Conservation (phyloP, 1,139 yeast genomes). For the Sugiyamaella pinicola region DNA sequence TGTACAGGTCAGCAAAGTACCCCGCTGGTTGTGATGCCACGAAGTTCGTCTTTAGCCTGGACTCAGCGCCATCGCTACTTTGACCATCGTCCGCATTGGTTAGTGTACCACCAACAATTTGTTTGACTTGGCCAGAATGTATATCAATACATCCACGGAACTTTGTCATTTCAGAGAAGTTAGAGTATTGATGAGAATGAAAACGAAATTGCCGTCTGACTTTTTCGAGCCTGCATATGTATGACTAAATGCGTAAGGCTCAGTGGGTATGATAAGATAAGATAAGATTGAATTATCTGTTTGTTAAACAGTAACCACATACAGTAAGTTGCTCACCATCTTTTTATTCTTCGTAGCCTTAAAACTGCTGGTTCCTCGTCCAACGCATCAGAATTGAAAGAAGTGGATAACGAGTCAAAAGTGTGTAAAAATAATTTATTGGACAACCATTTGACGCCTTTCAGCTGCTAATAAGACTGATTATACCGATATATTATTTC, state of each 20-base stretch:
- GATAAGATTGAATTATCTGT: not conserved
- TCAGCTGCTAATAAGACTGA: no score
- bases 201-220: not conserved
- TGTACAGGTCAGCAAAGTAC: constrained; percentile 75
- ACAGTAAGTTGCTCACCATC: no score
- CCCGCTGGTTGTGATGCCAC: constrained; percentile 76
- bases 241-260: not conserved
- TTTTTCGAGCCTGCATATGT: not conserved
- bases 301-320: not conserved
- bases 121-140: constrained; percentile 93
- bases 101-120: constrained; percentile 93
- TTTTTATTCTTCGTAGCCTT: no score
- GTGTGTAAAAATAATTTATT: no score
- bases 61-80: constrained; percentile 15
- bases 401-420: no score
- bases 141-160: constrained; percentile 95
- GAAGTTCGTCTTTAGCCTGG: constrained; percentile 68
- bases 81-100: constrained; percentile 45
- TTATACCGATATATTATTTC: no score
- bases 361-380: no score
- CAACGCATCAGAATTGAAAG: no score
- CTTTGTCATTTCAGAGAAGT: constrained; percentile 68
- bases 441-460: no score
- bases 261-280: not conserved
- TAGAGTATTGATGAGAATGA: not conserved